Conservation (phyloP, 108 stramenopile species). For the Fistulifera pelliculosa region DNA sequence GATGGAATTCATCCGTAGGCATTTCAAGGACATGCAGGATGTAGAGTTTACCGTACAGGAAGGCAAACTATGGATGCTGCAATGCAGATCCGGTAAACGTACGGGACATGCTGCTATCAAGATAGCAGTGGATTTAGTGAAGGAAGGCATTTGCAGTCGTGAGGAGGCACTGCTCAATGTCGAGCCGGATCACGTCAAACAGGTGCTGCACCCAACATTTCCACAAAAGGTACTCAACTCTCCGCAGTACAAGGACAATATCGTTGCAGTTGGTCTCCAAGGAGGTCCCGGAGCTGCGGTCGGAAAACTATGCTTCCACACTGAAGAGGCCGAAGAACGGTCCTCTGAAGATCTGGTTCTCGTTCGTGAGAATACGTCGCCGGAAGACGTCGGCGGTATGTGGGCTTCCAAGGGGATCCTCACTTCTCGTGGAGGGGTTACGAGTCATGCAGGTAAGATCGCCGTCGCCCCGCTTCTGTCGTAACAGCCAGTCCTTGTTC, state of each 20-base stretch:
- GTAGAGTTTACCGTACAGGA: constrained; percentile 87
- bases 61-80: constrained; percentile 86
- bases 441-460: constrained; percentile 3
- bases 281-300: constrained; percentile 82
- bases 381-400: constrained; percentile 84
- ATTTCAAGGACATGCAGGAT: constrained; percentile 88
- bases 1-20: not conserved
- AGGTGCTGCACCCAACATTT: constrained; percentile 78
- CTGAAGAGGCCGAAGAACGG: constrained; percentile 61
- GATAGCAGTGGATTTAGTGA: constrained; percentile 75
- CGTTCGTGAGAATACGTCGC: constrained; percentile 66
- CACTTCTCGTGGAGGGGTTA: constrained; percentile 80
- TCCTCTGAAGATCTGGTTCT: constrained; percentile 59
- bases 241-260: constrained; percentile 42
- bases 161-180: constrained; percentile 71
- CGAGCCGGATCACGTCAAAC: constrained; percentile 73
- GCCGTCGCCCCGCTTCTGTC: not conserved
- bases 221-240: constrained; percentile 38
- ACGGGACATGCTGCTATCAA: constrained; percentile 76
- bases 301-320: constrained; percentile 73
- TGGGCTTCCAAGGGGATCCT: constrained; percentile 73
- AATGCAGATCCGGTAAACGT: constrained; percentile 77
- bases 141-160: constrained; percentile 63
- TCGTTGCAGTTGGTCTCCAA: constrained; percentile 73
- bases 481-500: not conserved